phyloP scores from a whole-genome alignment of 2,329 filamentous ascomycete genomes.

The Ophiostoma populinum region DNA sequence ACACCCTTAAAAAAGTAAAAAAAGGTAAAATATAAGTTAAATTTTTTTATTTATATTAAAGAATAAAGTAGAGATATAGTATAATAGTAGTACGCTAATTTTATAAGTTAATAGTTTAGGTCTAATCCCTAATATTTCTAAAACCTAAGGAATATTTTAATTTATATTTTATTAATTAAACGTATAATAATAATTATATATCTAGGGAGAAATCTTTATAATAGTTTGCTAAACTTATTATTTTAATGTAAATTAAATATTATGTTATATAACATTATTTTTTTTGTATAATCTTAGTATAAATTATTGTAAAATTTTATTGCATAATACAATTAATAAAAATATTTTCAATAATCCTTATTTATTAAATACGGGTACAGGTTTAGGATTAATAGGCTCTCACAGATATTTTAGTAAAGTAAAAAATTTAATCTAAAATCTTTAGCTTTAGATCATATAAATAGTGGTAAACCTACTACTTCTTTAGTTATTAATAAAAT shows the following conservation, averaged over 20 bases:
- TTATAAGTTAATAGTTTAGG: too few species aligned
- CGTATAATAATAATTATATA: conserved; percentile 5
- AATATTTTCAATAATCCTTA: conserved; percentile 2
- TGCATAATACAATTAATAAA: conserved; percentile 3
- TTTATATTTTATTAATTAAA: conserved; percentile 3
- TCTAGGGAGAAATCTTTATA: conserved; percentile 4
- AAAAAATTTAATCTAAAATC: conserved; percentile 2
- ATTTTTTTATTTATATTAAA: too few species aligned
- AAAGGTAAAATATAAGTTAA: too few species aligned
- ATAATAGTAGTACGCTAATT: too few species aligned
- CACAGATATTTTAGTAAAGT: conserved; percentile 2
- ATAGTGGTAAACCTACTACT: conserved; percentile 7
- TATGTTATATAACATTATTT: neutral
- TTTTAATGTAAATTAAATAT: conserved; percentile 1
- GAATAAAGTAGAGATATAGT: too few species aligned
- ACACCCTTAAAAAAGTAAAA: too few species aligned
- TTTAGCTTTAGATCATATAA: conserved; percentile 7
- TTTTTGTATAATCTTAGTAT: neutral
- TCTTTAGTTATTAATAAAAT: conserved; percentile 8
- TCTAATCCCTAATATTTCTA: too few species aligned
- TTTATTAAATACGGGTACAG: neutral
- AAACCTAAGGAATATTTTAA: conserved; percentile 5
- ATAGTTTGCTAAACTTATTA: conserved; percentile 2
- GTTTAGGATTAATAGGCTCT: conserved; percentile 7
- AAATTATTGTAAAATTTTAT: conserved; percentile 3